phyloP scores from a whole-genome alignment of 305 asterid species.

The Rubia peregrina region DNA sequence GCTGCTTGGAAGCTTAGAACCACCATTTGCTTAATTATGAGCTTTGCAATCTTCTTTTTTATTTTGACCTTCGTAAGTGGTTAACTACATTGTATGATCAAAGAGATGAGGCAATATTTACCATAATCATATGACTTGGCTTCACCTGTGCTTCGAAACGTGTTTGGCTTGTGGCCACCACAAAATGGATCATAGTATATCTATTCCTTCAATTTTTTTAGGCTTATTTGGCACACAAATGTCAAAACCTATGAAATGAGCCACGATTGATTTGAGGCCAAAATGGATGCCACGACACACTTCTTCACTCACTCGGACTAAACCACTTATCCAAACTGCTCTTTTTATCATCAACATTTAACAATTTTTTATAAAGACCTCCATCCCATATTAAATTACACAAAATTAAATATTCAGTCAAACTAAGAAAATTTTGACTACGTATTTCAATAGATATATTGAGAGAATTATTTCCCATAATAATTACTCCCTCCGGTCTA shows the following conservation, averaged over 20 bases:
- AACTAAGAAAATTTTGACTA: too few relatives aligned
- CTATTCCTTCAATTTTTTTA: neutral
- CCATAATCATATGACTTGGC: neutral
- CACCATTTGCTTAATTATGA: slow-evolving; percentile 27
- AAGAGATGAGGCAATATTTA: neutral
- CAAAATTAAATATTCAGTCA: too few relatives aligned
- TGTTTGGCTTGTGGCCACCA: neutral
- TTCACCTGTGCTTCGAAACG: neutral
- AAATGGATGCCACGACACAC: slow-evolving; percentile 13
- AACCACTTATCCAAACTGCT: too few relatives aligned
- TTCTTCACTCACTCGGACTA: neutral
- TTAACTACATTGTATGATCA: neutral
- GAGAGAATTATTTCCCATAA: too few relatives aligned
- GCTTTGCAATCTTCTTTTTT: neutral
- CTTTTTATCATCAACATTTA: too few relatives aligned
- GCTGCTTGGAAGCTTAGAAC: slow-evolving; percentile 34
- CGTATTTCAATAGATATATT: too few relatives aligned
- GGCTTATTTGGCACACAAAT: neutral
- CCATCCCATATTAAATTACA: too few relatives aligned
- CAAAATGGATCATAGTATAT: neutral
- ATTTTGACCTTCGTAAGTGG: neutral
- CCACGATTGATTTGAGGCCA: slow-evolving; percentile 6
- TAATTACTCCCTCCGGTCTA: too few relatives aligned
- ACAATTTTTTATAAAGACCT: too few relatives aligned
- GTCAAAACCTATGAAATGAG: neutral